Evolutionary conservation across 352 stramenopile species (phyloP), one percentile per base, ranked within the genome.

Genomic region (Globisporangium yorkense): DNA sequence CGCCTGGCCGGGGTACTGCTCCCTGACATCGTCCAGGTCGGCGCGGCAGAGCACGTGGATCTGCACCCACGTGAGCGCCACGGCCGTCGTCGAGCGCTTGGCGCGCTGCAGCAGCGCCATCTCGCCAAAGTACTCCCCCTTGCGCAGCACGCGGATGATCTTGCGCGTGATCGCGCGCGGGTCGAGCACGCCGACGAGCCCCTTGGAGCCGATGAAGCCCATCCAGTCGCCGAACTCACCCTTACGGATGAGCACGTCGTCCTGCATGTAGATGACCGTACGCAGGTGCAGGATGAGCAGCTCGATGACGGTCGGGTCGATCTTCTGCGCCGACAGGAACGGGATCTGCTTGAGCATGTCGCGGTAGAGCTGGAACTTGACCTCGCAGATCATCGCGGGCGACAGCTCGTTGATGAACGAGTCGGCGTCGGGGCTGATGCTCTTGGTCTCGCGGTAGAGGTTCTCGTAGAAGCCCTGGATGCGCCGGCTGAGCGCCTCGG

Each of bases 211-310:
- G 49, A 90, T 89, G 51, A 92, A 89, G 8, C 80, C 82, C 82
- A 92, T 92, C 82, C 82, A 92, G 62, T 92, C 80, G 12, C 82
- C 77, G 33, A 78, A 79, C 62, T 92, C 82, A n/a, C 80, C 80
- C 58, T 92, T 90, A 44, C 82, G 75, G 35, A 90, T 89, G 12
- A 90, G 56, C 16, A 92, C 71, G 53, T 92, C 82, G 57, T 88
- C 82, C 57, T 89, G 80, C 77, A 89, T 88, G 62, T 92, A 92
- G 51, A 88, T 88, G 33, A 88, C 70, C 0, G 80, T 88, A 21
- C 79, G 71, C 27, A 92, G 59, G 39, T 88, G 75, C 43, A 89
- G 54, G 47, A 92, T 87, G 20, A 92, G 67, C 67, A 89, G 84
- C 55, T 89, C 77, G n/a, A 92, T 86, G 15, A 90, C 77, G 4